Conservation (phyloP, 441 rosid genomes). For the Syzygium malaccense region DNA sequence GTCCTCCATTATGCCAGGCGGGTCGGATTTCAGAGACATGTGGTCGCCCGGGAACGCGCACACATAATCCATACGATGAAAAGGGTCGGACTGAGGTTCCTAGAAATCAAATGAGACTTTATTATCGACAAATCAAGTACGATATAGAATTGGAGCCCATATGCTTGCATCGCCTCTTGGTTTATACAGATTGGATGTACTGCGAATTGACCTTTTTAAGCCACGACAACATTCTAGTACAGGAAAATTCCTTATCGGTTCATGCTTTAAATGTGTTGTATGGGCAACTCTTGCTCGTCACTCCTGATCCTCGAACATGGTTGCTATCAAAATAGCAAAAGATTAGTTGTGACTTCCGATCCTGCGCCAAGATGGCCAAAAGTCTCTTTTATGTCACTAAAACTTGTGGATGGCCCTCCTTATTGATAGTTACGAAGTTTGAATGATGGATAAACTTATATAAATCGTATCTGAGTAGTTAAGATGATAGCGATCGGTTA, state of each 20-base stretch:
- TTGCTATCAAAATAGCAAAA: too few relatives aligned
- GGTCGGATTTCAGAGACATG: conserved; percentile 11
- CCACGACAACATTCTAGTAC: background rate
- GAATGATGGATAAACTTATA: too few relatives aligned
- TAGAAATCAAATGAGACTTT: conserved; percentile 1
- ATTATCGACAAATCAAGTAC: background rate
- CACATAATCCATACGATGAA: conserved; percentile 18
- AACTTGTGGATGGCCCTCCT: too few relatives aligned
- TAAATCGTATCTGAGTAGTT: too few relatives aligned
- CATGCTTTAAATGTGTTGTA: background rate
- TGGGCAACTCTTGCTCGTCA: background rate
- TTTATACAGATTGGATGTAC: background rate
- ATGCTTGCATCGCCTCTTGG: too few relatives aligned
- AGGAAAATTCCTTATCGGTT: background rate
- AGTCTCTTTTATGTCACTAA: too few relatives aligned
- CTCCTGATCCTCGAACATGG: too few relatives aligned
- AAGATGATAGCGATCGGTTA: too few relatives aligned
- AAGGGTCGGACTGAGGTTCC: conserved; percentile 20
- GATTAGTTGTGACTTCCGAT: too few relatives aligned
- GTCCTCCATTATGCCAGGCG: conserved; percentile 5
- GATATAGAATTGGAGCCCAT: too few relatives aligned
- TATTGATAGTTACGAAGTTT: too few relatives aligned
- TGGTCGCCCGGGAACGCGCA: conserved; percentile 10
- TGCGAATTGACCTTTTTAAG: background rate
- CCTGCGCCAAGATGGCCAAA: too few relatives aligned